Evolutionary conservation across 805 yeast genomes (phyloP), one percentile per base, ranked within the genome.

Genomic region (Metschnikowia shivogae): DNA sequence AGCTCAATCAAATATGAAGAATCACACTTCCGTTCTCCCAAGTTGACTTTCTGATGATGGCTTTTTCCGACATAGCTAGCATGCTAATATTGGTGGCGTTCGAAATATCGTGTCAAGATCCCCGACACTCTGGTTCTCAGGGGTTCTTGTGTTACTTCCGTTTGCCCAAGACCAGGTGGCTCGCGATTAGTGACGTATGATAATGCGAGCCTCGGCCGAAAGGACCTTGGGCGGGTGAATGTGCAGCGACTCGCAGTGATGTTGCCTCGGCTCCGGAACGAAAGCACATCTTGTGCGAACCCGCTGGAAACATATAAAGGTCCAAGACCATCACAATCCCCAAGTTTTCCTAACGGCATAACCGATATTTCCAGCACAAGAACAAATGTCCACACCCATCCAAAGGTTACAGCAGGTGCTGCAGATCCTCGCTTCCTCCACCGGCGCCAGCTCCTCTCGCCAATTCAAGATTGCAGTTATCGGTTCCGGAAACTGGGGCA

Each of bases 401-500:
- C 49, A 53, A 31, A 50, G 58, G 52, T 54, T 54, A 43, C 56
- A 53, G 43, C 58, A 53, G 8, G 35, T 54, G 20, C 52, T 49
- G 14, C 55, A 54, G 43, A 45, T 53, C 12, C 46, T 54, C 34
- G 46, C 50, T 5, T 42, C 55, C 31, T 47, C 52, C 36, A 43
- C 50, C 20, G 43, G 29, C 30, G 42, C 44, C 37, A 33, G 36
- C 14, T 45, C 52, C 32, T 31, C 28, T 22, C 36, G 42, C 26
- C 73, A 73, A 17, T 70, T 71, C 57, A 66, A 59, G 51, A 60
- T 71, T 37, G 60, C 64, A 49, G 58, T 60, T 31, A 82, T 93
- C 53, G 99, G 99, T 34, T 89, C 97, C 27, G 99, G 98, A 63
- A 92, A 92, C 70, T 92, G 99, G 88, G 99, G 99, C 53, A 89